Conservation (phyloP, 2,329 filamentous ascomycete species). For the Tolypocladium endophyticum region DNA sequence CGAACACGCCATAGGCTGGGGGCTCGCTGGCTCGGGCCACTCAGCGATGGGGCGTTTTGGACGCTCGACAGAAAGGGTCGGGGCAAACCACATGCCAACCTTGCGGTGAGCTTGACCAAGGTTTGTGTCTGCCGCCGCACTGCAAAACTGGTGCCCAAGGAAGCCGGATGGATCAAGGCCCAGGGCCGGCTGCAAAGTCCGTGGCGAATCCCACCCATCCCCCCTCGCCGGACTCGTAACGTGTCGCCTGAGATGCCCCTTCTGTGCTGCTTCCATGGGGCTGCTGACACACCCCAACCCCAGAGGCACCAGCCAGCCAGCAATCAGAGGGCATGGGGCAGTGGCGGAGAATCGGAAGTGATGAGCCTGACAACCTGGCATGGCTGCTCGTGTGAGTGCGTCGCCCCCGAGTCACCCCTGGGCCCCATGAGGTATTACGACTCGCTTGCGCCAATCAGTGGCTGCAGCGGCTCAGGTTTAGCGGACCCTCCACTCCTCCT, state of each 20-base stretch:
- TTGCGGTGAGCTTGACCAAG: background rate
- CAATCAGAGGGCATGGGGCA: background rate
- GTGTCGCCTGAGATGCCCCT: background rate
- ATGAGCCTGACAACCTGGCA: background rate
- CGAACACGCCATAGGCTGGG: background rate
- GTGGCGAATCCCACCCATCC: background rate
- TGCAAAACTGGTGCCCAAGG: background rate
- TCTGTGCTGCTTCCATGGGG: background rate
- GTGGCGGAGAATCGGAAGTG: background rate
- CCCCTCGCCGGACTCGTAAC: background rate
- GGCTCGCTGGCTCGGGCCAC: background rate
- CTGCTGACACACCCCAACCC: background rate
- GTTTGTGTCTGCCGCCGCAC: background rate
- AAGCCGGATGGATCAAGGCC: background rate
- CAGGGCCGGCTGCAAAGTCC: background rate
- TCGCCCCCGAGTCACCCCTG: background rate
- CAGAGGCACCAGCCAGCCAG: background rate
- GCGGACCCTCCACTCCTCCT: constrained; percentile 1
- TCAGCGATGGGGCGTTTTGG: background rate
- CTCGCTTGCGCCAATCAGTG: constrained; percentile 1
- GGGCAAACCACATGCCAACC: background rate
- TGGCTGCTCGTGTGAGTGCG: background rate
- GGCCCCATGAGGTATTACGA: background rate
- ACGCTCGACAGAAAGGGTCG: background rate
- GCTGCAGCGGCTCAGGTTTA: background rate